Evolutionary conservation across 371 early-diverging fungal genomes (phyloP).

Genomic region (Apophysomyces ossiformis): DNA sequence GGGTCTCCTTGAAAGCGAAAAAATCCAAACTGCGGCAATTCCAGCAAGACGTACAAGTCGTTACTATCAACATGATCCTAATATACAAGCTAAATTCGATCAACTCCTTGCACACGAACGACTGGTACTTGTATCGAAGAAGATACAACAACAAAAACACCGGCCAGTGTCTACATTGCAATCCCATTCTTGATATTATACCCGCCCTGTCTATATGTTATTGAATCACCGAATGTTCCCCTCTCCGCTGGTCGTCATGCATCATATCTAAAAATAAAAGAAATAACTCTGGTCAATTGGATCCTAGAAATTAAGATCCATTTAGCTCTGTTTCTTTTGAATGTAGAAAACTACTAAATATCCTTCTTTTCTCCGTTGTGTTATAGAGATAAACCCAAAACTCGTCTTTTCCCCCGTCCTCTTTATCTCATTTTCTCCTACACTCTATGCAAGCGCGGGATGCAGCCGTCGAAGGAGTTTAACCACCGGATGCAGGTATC

Average conservation of each 20-base stretch:
- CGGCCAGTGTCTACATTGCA: neutral
- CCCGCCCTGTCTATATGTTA: neutral
- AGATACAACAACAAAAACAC: constrained; percentile 6
- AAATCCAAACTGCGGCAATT: neutral
- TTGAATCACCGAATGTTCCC: constrained; percentile 4
- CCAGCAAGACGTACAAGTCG: constrained; percentile 16
- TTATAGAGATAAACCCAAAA: no score
- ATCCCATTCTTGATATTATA: neutral
- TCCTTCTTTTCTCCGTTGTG: neutral
- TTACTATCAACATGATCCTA: constrained; percentile 17
- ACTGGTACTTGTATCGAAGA: constrained; percentile 1
- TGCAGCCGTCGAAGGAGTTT: constrained; percentile 1
- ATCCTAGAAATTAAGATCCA: neutral
- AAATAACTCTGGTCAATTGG: neutral
- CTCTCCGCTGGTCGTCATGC: constrained; percentile 10
- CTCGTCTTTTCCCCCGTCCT: no score
- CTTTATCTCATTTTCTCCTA: neutral
- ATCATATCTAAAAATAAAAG: constrained; percentile 5
- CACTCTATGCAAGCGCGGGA: constrained; percentile 1
- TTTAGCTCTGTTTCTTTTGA: neutral
- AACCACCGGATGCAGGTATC: neutral
- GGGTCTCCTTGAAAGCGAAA: neutral
- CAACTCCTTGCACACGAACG: constrained; percentile 8
- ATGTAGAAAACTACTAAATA: neutral
- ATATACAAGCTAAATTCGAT: constrained; percentile 15